phyloP scores from a whole-genome alignment of 73 alveolate species.

The Paraurostyla sp. region DNA sequence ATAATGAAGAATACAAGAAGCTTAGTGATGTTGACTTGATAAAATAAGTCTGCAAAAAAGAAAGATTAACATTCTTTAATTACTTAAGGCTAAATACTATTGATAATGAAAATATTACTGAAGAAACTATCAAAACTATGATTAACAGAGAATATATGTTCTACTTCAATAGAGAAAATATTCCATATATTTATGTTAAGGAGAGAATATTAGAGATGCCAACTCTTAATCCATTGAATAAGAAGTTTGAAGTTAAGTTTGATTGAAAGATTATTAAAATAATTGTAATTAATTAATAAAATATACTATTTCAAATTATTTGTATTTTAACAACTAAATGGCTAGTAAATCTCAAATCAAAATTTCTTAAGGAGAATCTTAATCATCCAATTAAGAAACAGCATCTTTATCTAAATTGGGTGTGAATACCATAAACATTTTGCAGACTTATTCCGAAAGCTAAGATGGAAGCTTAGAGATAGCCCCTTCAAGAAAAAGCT shows the following conservation, averaged over 20 bases:
- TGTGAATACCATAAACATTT: no score
- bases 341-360: conserved; percentile 28
- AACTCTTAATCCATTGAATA: not conserved
- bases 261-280: not conserved
- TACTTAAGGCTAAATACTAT: not conserved
- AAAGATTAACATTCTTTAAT: conserved; percentile 32
- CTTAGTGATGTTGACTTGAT: not conserved
- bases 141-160: conserved; percentile 31
- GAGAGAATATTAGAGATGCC: not conserved
- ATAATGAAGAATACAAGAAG: not conserved
- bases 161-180: conserved; percentile 29
- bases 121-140: conserved; percentile 31
- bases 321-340: conserved; percentile 40
- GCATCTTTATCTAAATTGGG: no score
- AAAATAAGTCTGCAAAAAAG: conserved; percentile 27
- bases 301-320: no score
- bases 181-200: not conserved
- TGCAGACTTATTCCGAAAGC: no score
- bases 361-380: not conserved
- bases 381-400: no score
- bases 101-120: not conserved
- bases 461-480: no score
- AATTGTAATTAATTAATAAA: no score
- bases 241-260: conserved; percentile 2
- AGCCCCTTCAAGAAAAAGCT: no score